phyloP scores from a whole-genome alignment of 208 protist genomes.

The Novymonas esmeraldas region DNA sequence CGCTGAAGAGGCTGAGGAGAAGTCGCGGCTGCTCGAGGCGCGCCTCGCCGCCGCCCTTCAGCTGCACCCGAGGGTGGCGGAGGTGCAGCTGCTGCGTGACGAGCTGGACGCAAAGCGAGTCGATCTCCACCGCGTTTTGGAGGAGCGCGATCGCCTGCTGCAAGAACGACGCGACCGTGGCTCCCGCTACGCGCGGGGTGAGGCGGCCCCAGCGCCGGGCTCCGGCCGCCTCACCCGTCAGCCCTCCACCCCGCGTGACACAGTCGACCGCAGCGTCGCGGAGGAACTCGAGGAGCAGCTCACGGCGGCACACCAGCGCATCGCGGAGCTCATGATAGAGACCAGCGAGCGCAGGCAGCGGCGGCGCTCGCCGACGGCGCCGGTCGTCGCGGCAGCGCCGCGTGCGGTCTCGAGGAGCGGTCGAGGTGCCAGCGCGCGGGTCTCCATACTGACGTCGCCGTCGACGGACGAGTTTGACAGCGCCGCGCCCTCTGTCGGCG shows the following conservation, averaged over 20 bases:
- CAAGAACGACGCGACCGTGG: constrained; percentile 21
- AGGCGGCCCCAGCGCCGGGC: not conserved
- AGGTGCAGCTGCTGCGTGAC: constrained; percentile 48
- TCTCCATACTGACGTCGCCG: not conserved
- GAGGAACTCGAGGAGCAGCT: constrained; percentile 57
- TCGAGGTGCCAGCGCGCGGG: not conserved
- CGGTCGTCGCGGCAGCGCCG: not conserved
- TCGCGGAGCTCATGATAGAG: constrained; percentile 37
- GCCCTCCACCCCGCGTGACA: constrained; percentile 20
- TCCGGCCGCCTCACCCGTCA: not conserved
- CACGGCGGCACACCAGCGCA: constrained; percentile 36
- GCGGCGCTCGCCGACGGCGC: not conserved
- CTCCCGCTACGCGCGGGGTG: not conserved
- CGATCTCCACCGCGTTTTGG: constrained; percentile 31
- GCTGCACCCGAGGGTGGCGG: constrained; percentile 32
- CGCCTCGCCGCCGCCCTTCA: constrained; percentile 35
- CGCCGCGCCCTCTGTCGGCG: not conserved
- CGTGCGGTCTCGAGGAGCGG: not conserved
- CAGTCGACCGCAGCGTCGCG: constrained; percentile 26
- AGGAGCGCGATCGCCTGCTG: constrained; percentile 35
- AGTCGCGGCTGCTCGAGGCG: constrained; percentile 34
- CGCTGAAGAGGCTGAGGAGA: constrained; percentile 19
- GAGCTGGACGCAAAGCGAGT: constrained; percentile 30
- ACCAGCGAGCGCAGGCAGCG: not conserved
- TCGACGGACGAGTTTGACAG: not conserved